These are phyloP conservation scores for Lecanicillium sp. DNA, from an alignment of 2,329 filamentous ascomycete species.

Conservation along the genomic window DNA sequence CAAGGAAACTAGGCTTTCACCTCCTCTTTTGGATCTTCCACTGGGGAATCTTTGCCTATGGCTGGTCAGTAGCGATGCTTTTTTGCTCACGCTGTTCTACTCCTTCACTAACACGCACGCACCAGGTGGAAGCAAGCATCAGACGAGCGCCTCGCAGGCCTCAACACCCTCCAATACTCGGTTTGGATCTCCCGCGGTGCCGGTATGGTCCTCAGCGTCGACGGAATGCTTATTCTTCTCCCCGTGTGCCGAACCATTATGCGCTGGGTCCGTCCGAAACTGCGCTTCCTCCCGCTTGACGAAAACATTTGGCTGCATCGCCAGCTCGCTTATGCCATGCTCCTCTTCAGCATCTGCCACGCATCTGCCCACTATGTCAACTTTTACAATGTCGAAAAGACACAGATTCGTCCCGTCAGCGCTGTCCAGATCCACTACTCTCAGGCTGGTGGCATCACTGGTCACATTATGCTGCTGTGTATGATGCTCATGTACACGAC, in stretches of 20 bases:
- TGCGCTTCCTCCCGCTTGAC: conserved; percentile 85
- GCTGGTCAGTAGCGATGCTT: conserved; percentile 59
- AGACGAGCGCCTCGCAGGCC: conserved; percentile 59
- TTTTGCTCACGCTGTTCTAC: neutral
- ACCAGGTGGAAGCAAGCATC: conserved; percentile 67
- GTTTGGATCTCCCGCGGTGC: conserved; percentile 96
- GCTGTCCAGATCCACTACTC: conserved; percentile 89
- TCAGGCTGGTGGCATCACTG: conserved; percentile 83
- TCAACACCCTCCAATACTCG: conserved; percentile 78
- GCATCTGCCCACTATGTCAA: conserved; percentile 86
- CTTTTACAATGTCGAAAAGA: conserved; percentile 91
- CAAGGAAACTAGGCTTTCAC: conserved; percentile 70
- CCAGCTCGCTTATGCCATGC: conserved; percentile 82
- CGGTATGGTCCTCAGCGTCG: conserved; percentile 74
- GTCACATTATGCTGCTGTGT: conserved; percentile 96
- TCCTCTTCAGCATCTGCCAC: conserved; percentile 75
- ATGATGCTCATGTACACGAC: conserved; percentile 99
- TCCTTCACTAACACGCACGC: conserved; percentile 10
- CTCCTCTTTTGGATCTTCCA: conserved; percentile 74
- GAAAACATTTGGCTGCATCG: conserved; percentile 96
- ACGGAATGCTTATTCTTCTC: conserved; percentile 79
- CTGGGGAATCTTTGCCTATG: conserved; percentile 68
- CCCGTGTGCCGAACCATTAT: conserved; percentile 93
- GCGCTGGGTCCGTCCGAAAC: conserved; percentile 74
- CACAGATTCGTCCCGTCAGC: conserved; percentile 68